Base-by-base conservation (phyloP, 805 yeast species). In the Maudiozyma saulgeensis region DNA sequence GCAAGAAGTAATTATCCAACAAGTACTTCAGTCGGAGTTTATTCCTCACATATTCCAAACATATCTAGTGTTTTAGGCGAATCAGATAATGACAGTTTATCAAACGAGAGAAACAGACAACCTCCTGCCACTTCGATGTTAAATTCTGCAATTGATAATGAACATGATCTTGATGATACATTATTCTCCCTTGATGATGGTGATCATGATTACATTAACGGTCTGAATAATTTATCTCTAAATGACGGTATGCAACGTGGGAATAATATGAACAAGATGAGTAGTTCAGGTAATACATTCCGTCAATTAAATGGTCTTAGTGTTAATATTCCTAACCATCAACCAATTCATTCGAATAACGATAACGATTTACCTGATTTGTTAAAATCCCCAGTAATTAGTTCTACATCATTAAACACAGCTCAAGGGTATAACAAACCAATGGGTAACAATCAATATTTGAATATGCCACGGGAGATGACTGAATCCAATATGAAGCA, bases 1-100 rank as follows among this genome's bases (percentile, higher is more conserved):
- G 68, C 82, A 54, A 73, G 89, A 61, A 51, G 34, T 40, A 45
- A 49, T 34, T 43, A 43, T 43, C 46, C 49, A 34, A 44, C 32
- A 7, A 44, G 49, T 16, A 49, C 55, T 32, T 32, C 48, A 7
- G 44, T 41, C 35, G 52, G 54, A n/a, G 41, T 47, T 16, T 45
- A 49, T 26, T 49, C 55, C 16, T 50, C 55, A 26, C 46, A 53
- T 19, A 54, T 54, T 41, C 63, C 63, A 16, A 57, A 56, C 50
- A 58, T 62, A 40, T 49, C 63, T 5, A 54, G 59, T 12, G 64
- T 61, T 6, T 47, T 60, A 43, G 54, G 53, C 43, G 51, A 51
- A 31, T 76, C 81, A 7, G 58, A 54, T 32, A 49, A 43, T 25
- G 41, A 38, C 26, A 19, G 25, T 23, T 21, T 21, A 15, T 39